phyloP scores from a whole-genome alignment of 1,284 basidiomycete species.

The Cutaneotrichosporon curvatum region DNA sequence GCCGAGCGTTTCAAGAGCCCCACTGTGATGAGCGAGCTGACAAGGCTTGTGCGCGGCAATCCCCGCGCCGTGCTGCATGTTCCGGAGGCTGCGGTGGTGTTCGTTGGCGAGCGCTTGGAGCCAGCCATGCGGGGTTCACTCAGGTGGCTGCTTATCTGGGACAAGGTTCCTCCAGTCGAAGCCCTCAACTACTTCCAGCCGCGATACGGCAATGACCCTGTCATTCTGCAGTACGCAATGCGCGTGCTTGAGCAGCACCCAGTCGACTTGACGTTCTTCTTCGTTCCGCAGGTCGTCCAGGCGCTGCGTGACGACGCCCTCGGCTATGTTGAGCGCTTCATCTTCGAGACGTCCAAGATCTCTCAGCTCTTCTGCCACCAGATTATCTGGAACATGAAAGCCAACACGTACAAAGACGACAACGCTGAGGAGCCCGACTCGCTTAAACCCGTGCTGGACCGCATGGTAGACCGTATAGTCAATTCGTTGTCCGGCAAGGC shows the following conservation, averaged over 20 bases:
- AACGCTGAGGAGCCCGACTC: conserved; percentile 66
- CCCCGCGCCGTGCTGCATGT: conserved; percentile 65
- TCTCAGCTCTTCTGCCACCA: conserved; percentile 99
- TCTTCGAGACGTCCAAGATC: conserved; percentile 95
- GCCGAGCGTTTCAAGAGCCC: conserved; percentile 75
- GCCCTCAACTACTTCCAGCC: conserved; percentile 82
- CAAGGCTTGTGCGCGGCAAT: conserved; percentile 64
- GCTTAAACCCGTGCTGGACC: conserved; percentile 90
- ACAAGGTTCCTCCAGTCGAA: conserved; percentile 76
- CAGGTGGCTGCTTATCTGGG: conserved; percentile 81
- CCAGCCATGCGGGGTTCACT: conserved; percentile 6
- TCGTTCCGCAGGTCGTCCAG: conserved; percentile 97
- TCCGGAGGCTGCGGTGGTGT: conserved; percentile 70
- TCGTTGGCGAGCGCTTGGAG: conserved; percentile 68
- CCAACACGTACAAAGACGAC: conserved; percentile 93
- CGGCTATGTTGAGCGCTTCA: conserved; percentile 91
- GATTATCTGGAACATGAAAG: conserved; percentile 99
- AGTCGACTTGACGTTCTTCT: conserved; percentile 95
- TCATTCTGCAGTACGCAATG: conserved; percentile 93
- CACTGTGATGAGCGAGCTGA: conserved; percentile 61
- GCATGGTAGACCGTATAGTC: conserved; percentile 76
- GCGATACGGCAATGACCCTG: conserved; percentile 71
- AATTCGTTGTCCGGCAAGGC: conserved; percentile 84
- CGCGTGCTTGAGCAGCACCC: conserved; percentile 91
- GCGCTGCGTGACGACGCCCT: conserved; percentile 80